phyloP scores from a whole-genome alignment of 306 rosid species.

The Citrullus amarus region DNA sequence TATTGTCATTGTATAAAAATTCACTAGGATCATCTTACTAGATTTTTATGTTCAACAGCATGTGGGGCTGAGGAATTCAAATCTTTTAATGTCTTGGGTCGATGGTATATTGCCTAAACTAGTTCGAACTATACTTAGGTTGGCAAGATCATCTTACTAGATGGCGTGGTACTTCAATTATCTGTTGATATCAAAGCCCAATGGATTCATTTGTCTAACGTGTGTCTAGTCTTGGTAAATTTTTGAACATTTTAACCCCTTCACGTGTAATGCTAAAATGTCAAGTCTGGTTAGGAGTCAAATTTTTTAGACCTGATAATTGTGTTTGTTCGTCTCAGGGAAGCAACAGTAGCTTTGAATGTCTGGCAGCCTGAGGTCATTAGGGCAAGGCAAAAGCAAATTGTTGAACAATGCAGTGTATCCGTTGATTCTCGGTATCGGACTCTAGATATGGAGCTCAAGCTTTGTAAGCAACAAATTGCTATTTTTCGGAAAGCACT shows the following conservation, averaged over 20 bases:
- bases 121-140: too few relatives aligned
- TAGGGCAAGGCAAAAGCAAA: conserved; percentile 38
- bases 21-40: background rate
- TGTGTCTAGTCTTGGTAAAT: background rate
- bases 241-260: background rate
- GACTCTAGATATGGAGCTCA: conserved; percentile 47
- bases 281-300: background rate
- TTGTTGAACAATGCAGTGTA: conserved; percentile 46
- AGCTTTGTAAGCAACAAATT: conserved; percentile 47
- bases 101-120: too few relatives aligned
- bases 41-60: too few relatives aligned
- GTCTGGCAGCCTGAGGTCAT: conserved; percentile 82
- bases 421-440: conserved; percentile 40
- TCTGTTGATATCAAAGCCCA: background rate
- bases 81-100: too few relatives aligned
- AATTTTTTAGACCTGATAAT: background rate
- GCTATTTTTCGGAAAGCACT: conserved; percentile 35
- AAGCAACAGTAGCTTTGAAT: conserved; percentile 69
- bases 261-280: background rate
- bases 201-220: background rate
- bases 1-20: background rate
- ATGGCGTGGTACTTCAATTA: background rate
- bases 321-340: conserved; percentile 30
- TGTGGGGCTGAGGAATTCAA: too few relatives aligned
- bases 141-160: background rate